Percentiles rank a stretch among this genome's conserved stretches.
These are phyloP conservation scores for Rhodamnia rubescens DNA, from an alignment of 345 rosid species.

Conservation along the genomic window DNA sequence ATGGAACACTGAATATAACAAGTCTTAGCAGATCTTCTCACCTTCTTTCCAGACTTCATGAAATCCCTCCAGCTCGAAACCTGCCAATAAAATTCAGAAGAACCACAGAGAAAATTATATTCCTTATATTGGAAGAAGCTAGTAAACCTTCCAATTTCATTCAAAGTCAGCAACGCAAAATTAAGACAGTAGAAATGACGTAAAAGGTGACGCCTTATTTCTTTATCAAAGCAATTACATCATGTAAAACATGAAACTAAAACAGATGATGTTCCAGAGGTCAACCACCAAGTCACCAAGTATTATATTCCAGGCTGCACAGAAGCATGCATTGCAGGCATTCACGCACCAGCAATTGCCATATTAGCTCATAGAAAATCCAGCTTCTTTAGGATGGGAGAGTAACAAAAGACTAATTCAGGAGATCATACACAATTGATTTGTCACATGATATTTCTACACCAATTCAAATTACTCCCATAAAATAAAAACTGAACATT, in stretches of 20 bases:
- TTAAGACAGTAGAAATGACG: neutral
- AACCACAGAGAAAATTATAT: neutral
- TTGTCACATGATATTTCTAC: neutral
- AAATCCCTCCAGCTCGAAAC: constrained; percentile 97
- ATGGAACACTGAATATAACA: neutral
- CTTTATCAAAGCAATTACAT: neutral
- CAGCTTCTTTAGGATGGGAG: neutral
- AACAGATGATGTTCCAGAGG: neutral
- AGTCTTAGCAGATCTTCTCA: constrained; percentile 9
- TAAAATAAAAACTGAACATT: neutral
- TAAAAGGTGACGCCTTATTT: neutral
- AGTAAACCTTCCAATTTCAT: neutral
- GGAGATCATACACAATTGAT: neutral
- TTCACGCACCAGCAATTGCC: neutral
- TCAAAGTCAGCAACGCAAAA: neutral
- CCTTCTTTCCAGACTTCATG: constrained; percentile 89
- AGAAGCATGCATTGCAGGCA: neutral
- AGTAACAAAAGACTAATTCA: neutral
- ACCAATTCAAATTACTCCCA: neutral
- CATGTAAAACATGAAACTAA: neutral
- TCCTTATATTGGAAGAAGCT: neutral
- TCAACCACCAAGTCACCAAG: neutral
- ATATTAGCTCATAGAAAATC: neutral
- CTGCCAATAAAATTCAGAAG: constrained; percentile 14
- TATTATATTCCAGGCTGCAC: neutral